Base-by-base conservation (phyloP, 257 asterid genomes). In the Forsythia suspensa region DNA sequence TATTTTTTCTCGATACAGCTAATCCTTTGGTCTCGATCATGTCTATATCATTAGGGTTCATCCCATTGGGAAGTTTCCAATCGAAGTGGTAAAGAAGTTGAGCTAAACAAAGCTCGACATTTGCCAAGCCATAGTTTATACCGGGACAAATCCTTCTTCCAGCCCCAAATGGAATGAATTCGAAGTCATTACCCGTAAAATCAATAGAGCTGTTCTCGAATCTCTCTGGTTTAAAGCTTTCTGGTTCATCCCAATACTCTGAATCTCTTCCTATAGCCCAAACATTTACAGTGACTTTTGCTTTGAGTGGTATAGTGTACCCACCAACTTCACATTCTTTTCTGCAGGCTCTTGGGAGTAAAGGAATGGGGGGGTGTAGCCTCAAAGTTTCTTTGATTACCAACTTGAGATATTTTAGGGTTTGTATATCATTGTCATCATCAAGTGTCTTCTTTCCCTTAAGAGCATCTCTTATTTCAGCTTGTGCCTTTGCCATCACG, bases 121-220 rank as follows among this genome's bases (percentile, higher is more conserved):
- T 84, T 0, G 86, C 75, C 39, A 78, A 9, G 2, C 76, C 83
- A 21, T 77, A 77, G 34, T 10, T n/a, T 29, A 82, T 38, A 1
- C 86, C 86, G 0, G 85, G 86, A 46, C 88, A 86, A 12, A 80
- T 75, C 39, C 88, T 84, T 43, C 75, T 73, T 8, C 90, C 88
- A 0, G 85, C 80, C 8, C 86, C 90, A 37, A 86, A 84, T 1
- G 86, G 86, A 1, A 80, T 74, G 61, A 29, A 80, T 36, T 87
- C 82, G 2, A 82, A 84, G 24, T 84, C 44, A 51, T 70, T 79
- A 21, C 85, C 87, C 4, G 8, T 57, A 70, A 61, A 84, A 73
- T 84, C 82, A 11, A 70, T 70, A 43, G 76, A 24, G 11, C 18
- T 80, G 18, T 40, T 24, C 7, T 43, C 74, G 34, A 84, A 84